Base-by-base conservation (phyloP, 2,329 filamentous ascomycete genomes). In the Sclerotinia minor region DNA sequence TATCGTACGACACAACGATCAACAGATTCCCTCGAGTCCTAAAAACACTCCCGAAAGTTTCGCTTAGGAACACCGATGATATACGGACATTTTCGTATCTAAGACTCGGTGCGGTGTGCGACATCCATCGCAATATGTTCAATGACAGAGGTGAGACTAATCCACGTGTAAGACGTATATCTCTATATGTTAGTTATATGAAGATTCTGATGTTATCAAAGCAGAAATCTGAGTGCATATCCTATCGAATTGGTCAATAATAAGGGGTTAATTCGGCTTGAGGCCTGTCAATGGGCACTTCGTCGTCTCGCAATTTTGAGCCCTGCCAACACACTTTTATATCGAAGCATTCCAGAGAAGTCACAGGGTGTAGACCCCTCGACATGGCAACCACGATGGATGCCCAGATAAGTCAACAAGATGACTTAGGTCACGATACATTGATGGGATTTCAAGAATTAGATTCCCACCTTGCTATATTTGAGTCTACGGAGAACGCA, bases 401-500 rank as follows among this genome's bases (percentile, higher is more conserved):
- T 65, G 69, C 72, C 71, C 76, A 77, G 72, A 71, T 75, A 68
- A 72, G 75, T 72, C 75, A 77, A 65, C 65, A 67, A 67, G 65
- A 67, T 67, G 65, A 67, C 55, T 63, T 67, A 38, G 72, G 75
- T 68, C 76, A 77, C 71, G 77, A 78, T 74, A 69, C 67, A 24
- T 71, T 77, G 71, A 78, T 76, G 75, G 76, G 77, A 44, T 71
- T 76, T 59, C 74, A 77, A 73, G 76, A 78, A 72, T 69, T 78
- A 67, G 77, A 78, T 71, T 78, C 77, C 67, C 77, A 79, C 69
- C 72, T 78, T 47, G 74, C 76, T 65, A 76, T 77, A 70, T 77
- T 77, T 64, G 77, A 78, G 63, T 66, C 72, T 55, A 70, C 75
- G 52, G 71, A 73, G 68, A 68, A 67, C 47, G 69, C 64, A 29